Conservation (phyloP, 2,329 filamentous ascomycete genomes). For the Ceratocystis huliohia region DNA sequence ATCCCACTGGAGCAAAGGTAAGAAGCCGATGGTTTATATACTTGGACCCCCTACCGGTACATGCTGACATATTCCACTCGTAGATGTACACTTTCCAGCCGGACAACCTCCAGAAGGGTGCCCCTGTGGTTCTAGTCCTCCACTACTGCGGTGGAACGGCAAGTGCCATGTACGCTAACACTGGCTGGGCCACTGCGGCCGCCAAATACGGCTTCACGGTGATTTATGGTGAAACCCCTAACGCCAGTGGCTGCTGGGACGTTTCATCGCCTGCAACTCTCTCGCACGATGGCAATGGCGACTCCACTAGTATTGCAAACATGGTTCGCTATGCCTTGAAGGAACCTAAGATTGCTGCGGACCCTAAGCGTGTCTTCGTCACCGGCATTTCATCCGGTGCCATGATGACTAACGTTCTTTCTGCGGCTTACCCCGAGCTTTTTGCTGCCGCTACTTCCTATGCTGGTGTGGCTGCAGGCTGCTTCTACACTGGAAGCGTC, state of each 20-base stretch:
- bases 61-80: background rate
- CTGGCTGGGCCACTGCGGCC: slow-evolving; percentile 36
- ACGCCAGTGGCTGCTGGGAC: slow-evolving; percentile 45
- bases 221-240: slow-evolving; percentile 43
- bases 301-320: slow-evolving; percentile 43
- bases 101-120: slow-evolving; percentile 29
- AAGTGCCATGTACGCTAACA: slow-evolving; percentile 35
- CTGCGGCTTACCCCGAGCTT: slow-evolving; percentile 42
- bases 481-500: slow-evolving; percentile 35
- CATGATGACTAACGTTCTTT: slow-evolving; percentile 38
- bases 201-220: slow-evolving; percentile 35
- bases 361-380: slow-evolving; percentile 37
- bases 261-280: slow-evolving; percentile 39
- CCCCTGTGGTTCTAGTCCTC: slow-evolving; percentile 39
- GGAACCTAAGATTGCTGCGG: slow-evolving; percentile 39
- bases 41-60: background rate
- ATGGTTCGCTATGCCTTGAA: slow-evolving; percentile 46
- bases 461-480: slow-evolving; percentile 43
- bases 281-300: slow-evolving; percentile 43
- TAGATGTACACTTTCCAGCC: slow-evolving; percentile 28
- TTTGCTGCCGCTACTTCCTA: slow-evolving; percentile 41
- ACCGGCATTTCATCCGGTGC: slow-evolving; percentile 38
- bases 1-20: slow-evolving; percentile 23
- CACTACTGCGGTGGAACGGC: slow-evolving; percentile 44
- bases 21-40: background rate